Base-by-base conservation (phyloP, 169 alveolate genomes). In the Fabrea salina region DNA sequence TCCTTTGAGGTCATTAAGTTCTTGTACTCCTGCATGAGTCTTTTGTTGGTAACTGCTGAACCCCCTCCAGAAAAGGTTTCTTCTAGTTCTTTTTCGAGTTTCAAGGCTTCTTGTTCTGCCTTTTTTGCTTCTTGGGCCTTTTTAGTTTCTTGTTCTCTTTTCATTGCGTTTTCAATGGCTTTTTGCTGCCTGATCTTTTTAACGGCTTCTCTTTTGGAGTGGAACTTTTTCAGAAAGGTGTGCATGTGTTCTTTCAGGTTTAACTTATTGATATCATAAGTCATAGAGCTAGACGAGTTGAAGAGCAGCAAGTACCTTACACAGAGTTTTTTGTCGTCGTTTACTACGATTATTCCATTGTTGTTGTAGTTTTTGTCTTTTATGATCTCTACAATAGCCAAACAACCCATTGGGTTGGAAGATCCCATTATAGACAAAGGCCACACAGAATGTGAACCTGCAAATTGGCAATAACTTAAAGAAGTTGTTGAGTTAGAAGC, bases 1-100 rank as follows among this genome's bases (percentile, higher is more conserved):
- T 86, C 88, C 6, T 53, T 61, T n/a, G 80, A 71, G 19, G 57
- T 82, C 37, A 49, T 49, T 33, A 86, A 58, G 7, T 64, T 58
- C 22, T 75, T 82, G 76, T 78, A 86, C 32, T 86, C 91, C n/a
- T 82, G 76, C 11, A 59, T 7, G 27, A 86, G 77, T 71, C 91
- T 82, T 44, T 82, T 68, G 19, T 67, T 72, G n/a, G 89, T 40
- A 3, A 82, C 19, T 6, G 82, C 33, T 25, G 82, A 76, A 3
- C 91, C 91, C 53, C 79, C 64, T 8, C 88, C 91, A 30, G 80
- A 35, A 54, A 82, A 66, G 7, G 57, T 66, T 16, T 35, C 19
- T 25, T 83, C 88, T 41, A 85, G 39, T 44, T 64, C 2, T 25
- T 76, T 56, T 19, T 70, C 56, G 7, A 68, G 30, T 19, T 51